These are phyloP conservation scores for Candida freyschussii DNA, from an alignment of 1,139 yeast genomes.

Conservation along the genomic window DNA sequence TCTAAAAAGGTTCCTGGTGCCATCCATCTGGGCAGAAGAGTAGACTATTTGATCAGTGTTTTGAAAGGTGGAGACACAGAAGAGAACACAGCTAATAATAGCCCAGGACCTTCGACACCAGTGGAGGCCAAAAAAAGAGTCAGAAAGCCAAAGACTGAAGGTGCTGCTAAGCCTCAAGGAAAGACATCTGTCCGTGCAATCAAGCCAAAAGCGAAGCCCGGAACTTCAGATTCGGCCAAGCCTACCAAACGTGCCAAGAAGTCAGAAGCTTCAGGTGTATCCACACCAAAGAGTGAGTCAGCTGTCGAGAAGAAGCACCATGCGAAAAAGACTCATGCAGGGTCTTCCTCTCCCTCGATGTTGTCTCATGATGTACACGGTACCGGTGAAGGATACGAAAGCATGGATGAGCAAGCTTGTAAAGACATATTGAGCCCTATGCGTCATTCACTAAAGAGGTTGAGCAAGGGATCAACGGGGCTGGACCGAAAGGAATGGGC, in stretches of 20 bases:
- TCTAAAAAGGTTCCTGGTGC: conserved; percentile 81
- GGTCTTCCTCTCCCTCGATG: too few species aligned
- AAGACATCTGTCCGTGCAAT: conserved; percentile 6
- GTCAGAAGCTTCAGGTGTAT: conserved; percentile 2
- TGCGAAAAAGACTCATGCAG: conserved; percentile 4
- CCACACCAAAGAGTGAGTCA: conserved; percentile 6
- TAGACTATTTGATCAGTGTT: conserved; percentile 75
- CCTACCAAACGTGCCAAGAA: conserved; percentile 14
- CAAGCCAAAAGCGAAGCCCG: conserved; percentile 5
- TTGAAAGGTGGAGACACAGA: conserved; percentile 47
- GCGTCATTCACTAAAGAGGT: conserved; percentile 62
- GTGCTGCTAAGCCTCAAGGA: conserved; percentile 3
- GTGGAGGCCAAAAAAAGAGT: conserved; percentile 19
- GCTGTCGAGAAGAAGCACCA: conserved; percentile 7
- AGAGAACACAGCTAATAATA: conserved; percentile 28
- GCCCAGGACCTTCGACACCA: conserved; percentile 26
- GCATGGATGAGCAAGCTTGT: conserved; percentile 77
- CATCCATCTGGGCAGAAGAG: conserved; percentile 90
- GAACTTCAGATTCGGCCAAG: conserved; percentile 13
- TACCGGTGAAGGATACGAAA: conserved; percentile 58
- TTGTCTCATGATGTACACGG: too few species aligned
- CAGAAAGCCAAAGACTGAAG: conserved; percentile 21
- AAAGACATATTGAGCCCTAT: conserved; percentile 66
- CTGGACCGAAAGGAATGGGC: conserved; percentile 87
- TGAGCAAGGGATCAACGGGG: conserved; percentile 78